A percentile compares a stretch with the other conserved stretches of the same genome.
phyloP scores from a whole-genome alignment of 2,329 filamentous ascomycete genomes.

The Huntiella abstrusa region DNA sequence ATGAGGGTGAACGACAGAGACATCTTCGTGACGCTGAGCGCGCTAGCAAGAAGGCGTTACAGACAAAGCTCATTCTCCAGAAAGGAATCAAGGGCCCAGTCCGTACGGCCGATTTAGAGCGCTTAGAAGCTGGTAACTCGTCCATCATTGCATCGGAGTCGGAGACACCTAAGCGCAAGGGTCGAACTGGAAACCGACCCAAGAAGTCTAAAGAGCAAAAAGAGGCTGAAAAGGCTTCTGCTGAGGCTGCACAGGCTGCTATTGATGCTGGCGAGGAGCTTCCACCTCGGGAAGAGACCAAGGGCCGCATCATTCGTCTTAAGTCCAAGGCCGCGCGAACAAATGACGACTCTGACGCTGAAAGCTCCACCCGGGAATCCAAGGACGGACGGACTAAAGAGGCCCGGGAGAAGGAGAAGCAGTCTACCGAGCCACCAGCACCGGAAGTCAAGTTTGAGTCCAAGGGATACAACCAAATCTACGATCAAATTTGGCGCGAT shows the following conservation, averaged over 20 bases:
- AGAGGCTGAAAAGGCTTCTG: conserved; percentile 61
- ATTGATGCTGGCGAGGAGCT: conserved; percentile 61
- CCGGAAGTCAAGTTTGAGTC: conserved; percentile 55
- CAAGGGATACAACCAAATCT: conserved; percentile 90
- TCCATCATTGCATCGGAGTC: conserved; percentile 56
- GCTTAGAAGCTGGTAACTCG: conserved; percentile 68
- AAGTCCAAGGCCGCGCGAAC: conserved; percentile 22
- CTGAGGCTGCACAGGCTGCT: conserved; percentile 73
- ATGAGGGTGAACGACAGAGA: conserved; percentile 65
- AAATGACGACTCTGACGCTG: conserved; percentile 15
- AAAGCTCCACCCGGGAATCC: conserved; percentile 15
- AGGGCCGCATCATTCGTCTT: conserved; percentile 44
- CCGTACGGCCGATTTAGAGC: conserved; percentile 46
- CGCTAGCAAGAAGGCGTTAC: conserved; percentile 79
- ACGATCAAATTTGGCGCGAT: conserved; percentile 93
- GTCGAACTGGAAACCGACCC: conserved; percentile 45
- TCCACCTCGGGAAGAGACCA: conserved; percentile 37
- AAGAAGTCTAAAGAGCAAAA: conserved; percentile 87
- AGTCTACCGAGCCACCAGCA: conserved; percentile 28
- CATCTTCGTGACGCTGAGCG: conserved; percentile 73
- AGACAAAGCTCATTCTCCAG: conserved; percentile 72
- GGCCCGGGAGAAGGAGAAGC: conserved; percentile 25
- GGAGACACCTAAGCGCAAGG: conserved; percentile 36
- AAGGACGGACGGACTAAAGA: conserved; percentile 24
- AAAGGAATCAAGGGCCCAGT: conserved; percentile 68